A percentile compares a stretch with the other conserved stretches of the same genome.
Evolutionary conservation across 495 filamentous ascomycete genomes (phyloP).

Genomic region (Neurospora cerealis): DNA sequence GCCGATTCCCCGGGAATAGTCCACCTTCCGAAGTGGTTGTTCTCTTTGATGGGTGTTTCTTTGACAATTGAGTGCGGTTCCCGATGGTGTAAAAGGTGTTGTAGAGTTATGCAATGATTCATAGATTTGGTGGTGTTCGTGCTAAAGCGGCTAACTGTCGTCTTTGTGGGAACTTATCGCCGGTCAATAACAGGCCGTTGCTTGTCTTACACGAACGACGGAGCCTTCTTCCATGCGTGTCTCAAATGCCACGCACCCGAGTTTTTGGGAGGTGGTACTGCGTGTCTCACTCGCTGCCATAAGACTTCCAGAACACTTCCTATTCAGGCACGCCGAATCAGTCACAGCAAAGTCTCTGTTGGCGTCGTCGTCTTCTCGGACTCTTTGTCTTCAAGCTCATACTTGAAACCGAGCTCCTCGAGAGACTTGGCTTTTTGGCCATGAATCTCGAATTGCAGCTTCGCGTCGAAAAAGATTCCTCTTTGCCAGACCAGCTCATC

Average conservation of each 20-base stretch:
- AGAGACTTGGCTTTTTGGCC: constrained; percentile 32
- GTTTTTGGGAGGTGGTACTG: not conserved
- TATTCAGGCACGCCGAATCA: not conserved
- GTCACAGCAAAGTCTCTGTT: not conserved
- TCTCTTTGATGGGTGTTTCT: not conserved
- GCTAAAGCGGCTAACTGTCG: not conserved
- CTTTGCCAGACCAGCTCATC: constrained; percentile 53
- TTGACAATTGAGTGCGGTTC: not conserved
- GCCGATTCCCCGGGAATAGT: not conserved
- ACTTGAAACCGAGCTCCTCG: constrained; percentile 33
- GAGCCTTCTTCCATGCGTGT: not conserved
- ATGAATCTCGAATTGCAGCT: constrained; percentile 33
- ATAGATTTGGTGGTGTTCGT: not conserved
- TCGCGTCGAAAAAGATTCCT: constrained; percentile 30
- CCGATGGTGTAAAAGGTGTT: not conserved
- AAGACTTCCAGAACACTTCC: not conserved
- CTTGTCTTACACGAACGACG: not conserved
- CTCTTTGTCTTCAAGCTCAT: constrained; percentile 12
- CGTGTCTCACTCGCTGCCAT: not conserved
- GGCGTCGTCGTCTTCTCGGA: not conserved
- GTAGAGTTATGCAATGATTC: not conserved
- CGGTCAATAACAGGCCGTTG: not conserved
- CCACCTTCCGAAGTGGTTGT: not conserved
- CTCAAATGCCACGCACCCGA: not conserved
- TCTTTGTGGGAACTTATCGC: not conserved